Base-by-base conservation (phyloP, 768 basidiomycete species). In the Amanita rubescens region DNA sequence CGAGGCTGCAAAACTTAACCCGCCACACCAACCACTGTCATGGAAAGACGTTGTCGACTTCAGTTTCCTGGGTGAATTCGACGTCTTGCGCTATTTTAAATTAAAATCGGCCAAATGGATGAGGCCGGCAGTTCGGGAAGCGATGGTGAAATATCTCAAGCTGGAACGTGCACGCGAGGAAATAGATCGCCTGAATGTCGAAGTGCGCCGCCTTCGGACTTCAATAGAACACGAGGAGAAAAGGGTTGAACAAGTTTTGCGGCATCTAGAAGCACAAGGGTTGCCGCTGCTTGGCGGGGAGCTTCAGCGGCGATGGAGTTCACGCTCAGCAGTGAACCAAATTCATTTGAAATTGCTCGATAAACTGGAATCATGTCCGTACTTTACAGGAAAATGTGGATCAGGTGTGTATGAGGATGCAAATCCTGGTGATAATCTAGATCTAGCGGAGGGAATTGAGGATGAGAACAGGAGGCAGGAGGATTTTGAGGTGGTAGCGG, bases 41-140 rank as follows among this genome's bases (percentile, higher is more conserved):
- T 65, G 61, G 60, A 57, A 65, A 7, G 49, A 63, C 11, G 60
- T 67, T 3, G 57, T 65, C 3, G 56, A 61, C n/a, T 63, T 61
- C 42, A 49, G 55, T 0, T 64, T 64, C 51, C 59, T 64, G 2
- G 54, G 55, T 1, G 60, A 64, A 35, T 62, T 64, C 35, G 60
- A 64, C 56, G 24, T 25, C 12, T 22, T 44, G 17, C 42, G 20
- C 9, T 10, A 5, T 61, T 19, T 56, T 60, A 4, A 55, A 56
- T 3, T 59, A 58, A 14, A 45, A 45, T 2, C 2, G 32, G 12
- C n/a, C 35, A 2, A 53, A 57, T 34, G 45, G 58, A 1, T 32
- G 50, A 19, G 8, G 42, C 57, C 0, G 57, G 62, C 49, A 60
- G 60, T 24, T 17, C 27, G 10, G 55, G 58, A 47, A 59, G 60